phyloP scores from a whole-genome alignment of 2,329 filamentous ascomycete genomes.

The Trichothecium sympodiale region DNA sequence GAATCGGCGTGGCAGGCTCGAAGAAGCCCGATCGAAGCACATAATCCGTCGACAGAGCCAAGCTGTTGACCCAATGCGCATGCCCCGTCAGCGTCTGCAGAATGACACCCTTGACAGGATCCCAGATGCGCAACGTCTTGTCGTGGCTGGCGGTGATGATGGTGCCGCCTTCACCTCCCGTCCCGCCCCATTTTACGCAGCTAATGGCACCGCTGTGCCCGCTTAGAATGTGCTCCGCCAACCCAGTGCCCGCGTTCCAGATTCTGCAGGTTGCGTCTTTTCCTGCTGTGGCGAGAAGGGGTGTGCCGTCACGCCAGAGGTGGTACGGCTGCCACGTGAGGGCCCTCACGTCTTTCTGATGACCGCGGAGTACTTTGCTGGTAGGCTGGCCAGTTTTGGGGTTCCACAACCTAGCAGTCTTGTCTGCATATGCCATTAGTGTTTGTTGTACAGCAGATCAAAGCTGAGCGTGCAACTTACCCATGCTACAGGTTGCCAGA shows the following conservation, averaged over 20 bases:
- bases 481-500: constrained; percentile 80
- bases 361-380: constrained; percentile 64
- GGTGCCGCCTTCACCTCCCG: constrained; percentile 35
- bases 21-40: constrained; percentile 76
- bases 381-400: constrained; percentile 66
- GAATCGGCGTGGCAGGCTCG: constrained; percentile 61
- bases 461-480: background rate
- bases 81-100: constrained; percentile 72
- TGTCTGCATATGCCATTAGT: too few species aligned
- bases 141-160: constrained; percentile 84
- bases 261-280: constrained; percentile 84
- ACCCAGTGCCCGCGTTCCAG: constrained; percentile 71
- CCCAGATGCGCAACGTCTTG: constrained; percentile 88
- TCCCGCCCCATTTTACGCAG: constrained; percentile 92
- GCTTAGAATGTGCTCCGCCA: constrained; percentile 70
- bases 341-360: constrained; percentile 80
- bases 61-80: constrained; percentile 90
- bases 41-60: constrained; percentile 88
- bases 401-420: constrained; percentile 83
- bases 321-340: constrained; percentile 93
- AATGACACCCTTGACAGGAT: constrained; percentile 66
- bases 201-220: constrained; percentile 85
- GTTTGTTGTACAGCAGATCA: background rate
- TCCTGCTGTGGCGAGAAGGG: constrained; percentile 73
- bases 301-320: constrained; percentile 60